Conservation (phyloP, 257 asterid genomes). For the Przewalskia tangutica region DNA sequence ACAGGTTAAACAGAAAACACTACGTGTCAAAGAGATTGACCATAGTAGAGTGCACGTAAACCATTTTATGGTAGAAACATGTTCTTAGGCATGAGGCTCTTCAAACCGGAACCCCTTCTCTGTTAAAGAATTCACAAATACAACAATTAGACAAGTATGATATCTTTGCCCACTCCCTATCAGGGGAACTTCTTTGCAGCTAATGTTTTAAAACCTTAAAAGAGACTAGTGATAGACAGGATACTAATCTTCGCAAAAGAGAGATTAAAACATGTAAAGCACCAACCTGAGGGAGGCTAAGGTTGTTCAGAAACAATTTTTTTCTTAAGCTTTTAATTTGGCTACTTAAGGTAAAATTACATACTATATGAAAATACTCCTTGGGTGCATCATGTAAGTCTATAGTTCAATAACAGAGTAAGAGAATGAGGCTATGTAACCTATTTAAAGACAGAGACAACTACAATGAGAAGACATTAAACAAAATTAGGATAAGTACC, state of each 20-base stretch:
- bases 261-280: not conserved
- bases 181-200: not conserved
- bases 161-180: no score
- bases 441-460: not conserved
- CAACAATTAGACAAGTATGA: not conserved
- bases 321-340: not conserved
- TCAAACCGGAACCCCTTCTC: not conserved
- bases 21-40: not conserved
- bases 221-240: not conserved
- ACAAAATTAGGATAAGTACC: not conserved
- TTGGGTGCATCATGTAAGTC: not conserved
- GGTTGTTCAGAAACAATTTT: not conserved
- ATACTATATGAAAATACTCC: not conserved
- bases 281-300: not conserved
- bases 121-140: no score
- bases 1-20: not conserved
- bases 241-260: not conserved
- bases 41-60: not conserved
- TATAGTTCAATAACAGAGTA: not conserved
- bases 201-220: not conserved
- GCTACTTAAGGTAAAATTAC: not conserved
- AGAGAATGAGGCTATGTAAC: not conserved
- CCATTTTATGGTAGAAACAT: not conserved
- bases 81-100: not conserved
- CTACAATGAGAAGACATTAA: not conserved